These are phyloP conservation scores for Cytospora leucostoma DNA, from an alignment of 2,329 filamentous ascomycete genomes.

Conservation along the genomic window DNA sequence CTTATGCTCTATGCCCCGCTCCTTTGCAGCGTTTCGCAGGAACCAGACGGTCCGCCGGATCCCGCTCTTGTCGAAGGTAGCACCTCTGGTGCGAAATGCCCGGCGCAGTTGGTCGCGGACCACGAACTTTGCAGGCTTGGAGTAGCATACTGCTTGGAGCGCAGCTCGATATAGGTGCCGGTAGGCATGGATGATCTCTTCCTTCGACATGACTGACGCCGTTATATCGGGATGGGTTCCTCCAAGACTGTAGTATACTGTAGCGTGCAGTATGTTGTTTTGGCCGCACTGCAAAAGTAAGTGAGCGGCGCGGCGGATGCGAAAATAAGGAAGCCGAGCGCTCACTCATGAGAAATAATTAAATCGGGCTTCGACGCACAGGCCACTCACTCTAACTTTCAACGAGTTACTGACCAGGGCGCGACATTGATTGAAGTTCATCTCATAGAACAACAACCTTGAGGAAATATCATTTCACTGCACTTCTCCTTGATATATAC, in stretches of 20 bases:
- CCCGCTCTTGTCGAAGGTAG: slow-evolving; percentile 50
- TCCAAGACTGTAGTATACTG: neutral
- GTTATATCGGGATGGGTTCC: neutral
- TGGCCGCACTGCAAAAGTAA: neutral
- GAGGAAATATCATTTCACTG: neutral
- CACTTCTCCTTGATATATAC: neutral
- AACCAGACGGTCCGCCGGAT: slow-evolving; percentile 71
- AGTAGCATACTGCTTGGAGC: slow-evolving; percentile 71
- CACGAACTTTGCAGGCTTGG: slow-evolving; percentile 66
- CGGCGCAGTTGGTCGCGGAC: slow-evolving; percentile 60
- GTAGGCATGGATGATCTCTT: slow-evolving; percentile 64
- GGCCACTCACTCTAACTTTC: slow-evolving; percentile 3
- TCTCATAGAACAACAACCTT: neutral
- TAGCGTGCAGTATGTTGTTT: slow-evolving; percentile 2
- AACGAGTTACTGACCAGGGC: neutral
- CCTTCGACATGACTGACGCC: slow-evolving; percentile 35
- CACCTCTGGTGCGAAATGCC: slow-evolving; percentile 57
- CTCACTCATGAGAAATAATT: neutral
- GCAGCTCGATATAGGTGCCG: slow-evolving; percentile 66
- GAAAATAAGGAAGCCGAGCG: neutral
- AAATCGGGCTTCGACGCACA: slow-evolving; percentile 10
- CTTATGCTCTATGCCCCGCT: slow-evolving; percentile 69
- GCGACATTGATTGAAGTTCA: neutral
- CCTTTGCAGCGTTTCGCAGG: slow-evolving; percentile 62
- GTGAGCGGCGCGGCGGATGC: neutral